Percentiles rank a stretch among this genome's conserved stretches.
phyloP scores from a whole-genome alignment of 129 eudicot species.

The Mikania micrantha region DNA sequence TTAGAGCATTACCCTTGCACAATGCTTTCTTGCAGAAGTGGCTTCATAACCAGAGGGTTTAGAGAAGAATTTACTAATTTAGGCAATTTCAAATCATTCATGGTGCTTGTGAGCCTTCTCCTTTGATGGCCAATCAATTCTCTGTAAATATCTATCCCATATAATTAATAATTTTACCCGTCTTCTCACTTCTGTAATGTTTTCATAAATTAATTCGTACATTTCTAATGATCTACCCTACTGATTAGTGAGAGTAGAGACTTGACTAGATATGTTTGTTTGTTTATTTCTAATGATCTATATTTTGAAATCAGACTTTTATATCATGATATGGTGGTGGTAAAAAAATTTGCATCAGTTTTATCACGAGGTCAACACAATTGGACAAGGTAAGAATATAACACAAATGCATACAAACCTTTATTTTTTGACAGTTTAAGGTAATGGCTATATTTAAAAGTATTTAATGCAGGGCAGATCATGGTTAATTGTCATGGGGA shows the following conservation, averaged over 20 bases:
- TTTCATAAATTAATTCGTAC: neutral
- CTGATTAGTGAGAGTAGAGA: too few species aligned
- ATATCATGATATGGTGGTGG: constrained; percentile 78
- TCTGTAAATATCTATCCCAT: constrained; percentile 60
- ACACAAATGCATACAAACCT: neutral
- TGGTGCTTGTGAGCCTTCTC: constrained; percentile 85
- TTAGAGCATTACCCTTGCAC: neutral
- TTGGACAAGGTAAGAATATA: constrained; percentile 64
- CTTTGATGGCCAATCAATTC: constrained; percentile 96
- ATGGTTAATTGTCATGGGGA: too few species aligned
- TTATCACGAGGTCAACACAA: constrained; percentile 81
- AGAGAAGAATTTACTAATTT: constrained; percentile 96
- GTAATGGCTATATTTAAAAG: too few species aligned
- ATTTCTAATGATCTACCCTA: too few species aligned
- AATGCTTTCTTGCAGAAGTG: constrained; percentile 55
- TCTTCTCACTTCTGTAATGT: neutral
- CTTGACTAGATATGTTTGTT: too few species aligned
- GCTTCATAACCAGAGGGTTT: constrained; percentile 95
- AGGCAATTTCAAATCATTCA: constrained; percentile 88
- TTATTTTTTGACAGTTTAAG: constrained; percentile 75
- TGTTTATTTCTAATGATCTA: too few species aligned
- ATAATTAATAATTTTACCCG: constrained; percentile 3
- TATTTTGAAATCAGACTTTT: constrained; percentile 47
- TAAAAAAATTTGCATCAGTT: constrained; percentile 81
- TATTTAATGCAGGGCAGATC: too few species aligned